Evolutionary conservation across 257 asterid species (phyloP), one percentile per base, ranked within the genome.

Genomic region (Petunia secreta): DNA sequence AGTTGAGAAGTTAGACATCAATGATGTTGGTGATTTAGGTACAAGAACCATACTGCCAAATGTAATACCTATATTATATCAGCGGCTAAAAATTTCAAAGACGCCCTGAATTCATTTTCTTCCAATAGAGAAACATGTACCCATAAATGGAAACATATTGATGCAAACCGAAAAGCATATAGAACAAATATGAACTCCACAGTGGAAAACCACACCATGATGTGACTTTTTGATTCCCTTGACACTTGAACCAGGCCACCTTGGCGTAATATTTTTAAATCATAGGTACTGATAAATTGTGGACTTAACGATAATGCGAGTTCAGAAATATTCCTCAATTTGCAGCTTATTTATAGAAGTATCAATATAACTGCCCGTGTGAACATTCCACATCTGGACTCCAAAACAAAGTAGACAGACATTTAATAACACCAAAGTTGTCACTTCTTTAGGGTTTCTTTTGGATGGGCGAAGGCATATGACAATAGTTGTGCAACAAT

Each of bases 221-320:
- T 40, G 75, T 3, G 75, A n/a, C 53, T 67, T 15, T 40, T 40
- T 41, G 3, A 67, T 40, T 40, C 37, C 37, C 8, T 15, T 2
- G 75, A 6, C 53, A 6, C 53, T 66, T 40, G 53, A 66, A 37
- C 75, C 41, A 66, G 54, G 54, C 75, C 8, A 40, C 75, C 75
- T 6, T 0, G 8, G 39, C 75, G 8, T 67, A 34, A 15, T 67
- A 43, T 67, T 66, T 41, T 40, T 6, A 38, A 67, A 41, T 67
- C 75, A 37, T 41, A 67, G 38, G 39, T 7, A 67, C 75, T 67
- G 39, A 8, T 43, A 1, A 40, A 15, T n/a, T n/a, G 52, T 67
- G 39, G 43, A 66, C 53, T 0, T 40, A 38, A 1, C 41, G 75
- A 67, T 40, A 41, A 6, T 40, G 38, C 38, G 43, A 34, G 75